phyloP scores from a whole-genome alignment of 1,139 yeast species.

The Hyphopichia buzzinii region DNA sequence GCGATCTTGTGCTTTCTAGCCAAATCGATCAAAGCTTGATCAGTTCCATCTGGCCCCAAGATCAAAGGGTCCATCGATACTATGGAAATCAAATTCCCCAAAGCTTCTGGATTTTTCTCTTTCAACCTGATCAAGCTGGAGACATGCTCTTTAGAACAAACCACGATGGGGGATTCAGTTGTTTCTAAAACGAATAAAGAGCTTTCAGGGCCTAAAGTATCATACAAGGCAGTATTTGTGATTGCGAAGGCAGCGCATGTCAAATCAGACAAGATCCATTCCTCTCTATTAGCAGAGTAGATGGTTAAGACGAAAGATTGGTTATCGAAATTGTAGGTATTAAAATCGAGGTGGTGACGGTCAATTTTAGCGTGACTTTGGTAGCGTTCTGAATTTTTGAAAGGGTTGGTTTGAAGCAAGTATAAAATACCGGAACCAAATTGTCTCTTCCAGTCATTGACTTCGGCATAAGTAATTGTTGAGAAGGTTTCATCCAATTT shows the following conservation, averaged over 20 bases:
- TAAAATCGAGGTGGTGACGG: slow-evolving; percentile 21
- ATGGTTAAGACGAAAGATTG: slow-evolving; percentile 34
- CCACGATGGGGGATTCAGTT: slow-evolving; percentile 36
- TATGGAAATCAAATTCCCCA: slow-evolving; percentile 27
- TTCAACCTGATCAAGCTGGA: slow-evolving; percentile 26
- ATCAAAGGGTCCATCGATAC: slow-evolving; percentile 37
- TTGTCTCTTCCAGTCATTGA: slow-evolving; percentile 18
- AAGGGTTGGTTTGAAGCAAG: slow-evolving; percentile 29
- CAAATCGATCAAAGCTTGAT: slow-evolving; percentile 14
- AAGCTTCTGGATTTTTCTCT: slow-evolving; percentile 18
- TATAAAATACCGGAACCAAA: slow-evolving; percentile 34
- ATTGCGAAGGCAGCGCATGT: slow-evolving; percentile 36
- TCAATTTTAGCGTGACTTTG: slow-evolving; percentile 28
- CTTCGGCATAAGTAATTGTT: slow-evolving; percentile 20
- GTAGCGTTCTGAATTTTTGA: slow-evolving; percentile 15
- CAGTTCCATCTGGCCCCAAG: slow-evolving; percentile 10
- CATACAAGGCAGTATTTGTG: slow-evolving; percentile 40
- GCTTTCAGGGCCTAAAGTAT: slow-evolving; percentile 37
- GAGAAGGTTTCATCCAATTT: slow-evolving; percentile 19
- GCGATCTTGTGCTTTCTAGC: slow-evolving; percentile 24
- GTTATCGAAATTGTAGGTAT: slow-evolving; percentile 19
- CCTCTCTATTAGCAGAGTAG: slow-evolving; percentile 34
- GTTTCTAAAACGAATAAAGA: slow-evolving; percentile 32
- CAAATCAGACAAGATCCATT: slow-evolving; percentile 40
- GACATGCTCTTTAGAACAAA: slow-evolving; percentile 32